These are phyloP conservation scores for Ambrosia trifida DNA, from an alignment of 129 eudicot species.

Conservation along the genomic window DNA sequence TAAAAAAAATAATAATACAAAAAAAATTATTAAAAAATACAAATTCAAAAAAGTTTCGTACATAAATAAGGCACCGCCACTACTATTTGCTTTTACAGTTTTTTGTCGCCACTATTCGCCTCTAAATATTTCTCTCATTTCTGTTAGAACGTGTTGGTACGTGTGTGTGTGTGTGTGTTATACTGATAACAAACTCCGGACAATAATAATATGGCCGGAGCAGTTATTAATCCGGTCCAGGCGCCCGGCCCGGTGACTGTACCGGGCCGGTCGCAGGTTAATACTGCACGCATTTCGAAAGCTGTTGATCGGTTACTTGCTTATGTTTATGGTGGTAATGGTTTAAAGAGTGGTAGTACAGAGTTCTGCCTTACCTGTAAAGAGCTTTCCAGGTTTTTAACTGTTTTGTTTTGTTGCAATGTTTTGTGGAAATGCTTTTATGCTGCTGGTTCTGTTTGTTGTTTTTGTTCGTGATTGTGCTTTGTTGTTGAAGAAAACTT, in stretches of 20 bases:
- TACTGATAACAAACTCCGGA: background rate
- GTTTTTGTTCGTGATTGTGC: too few species aligned
- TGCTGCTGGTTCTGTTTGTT: too few species aligned
- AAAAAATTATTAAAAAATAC: too few species aligned
- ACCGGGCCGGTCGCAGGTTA: slow-evolving; percentile 27
- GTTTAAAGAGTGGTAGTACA: slow-evolving; percentile 14
- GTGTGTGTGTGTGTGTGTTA: background rate
- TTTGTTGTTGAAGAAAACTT: too few species aligned
- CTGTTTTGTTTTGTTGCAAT: background rate
- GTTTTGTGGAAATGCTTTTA: too few species aligned
- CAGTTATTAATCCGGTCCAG: slow-evolving; percentile 26
- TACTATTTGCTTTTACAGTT: slow-evolving; percentile 10
- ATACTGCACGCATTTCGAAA: slow-evolving; percentile 39
- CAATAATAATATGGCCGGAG: slow-evolving; percentile 30
- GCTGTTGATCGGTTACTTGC: slow-evolving; percentile 45
- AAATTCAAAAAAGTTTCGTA: background rate
- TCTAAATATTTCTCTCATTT: background rate
- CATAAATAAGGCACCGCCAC: slow-evolving; percentile 3
- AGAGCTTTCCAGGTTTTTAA: slow-evolving; percentile 66
- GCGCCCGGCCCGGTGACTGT: background rate
- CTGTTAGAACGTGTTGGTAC: background rate
- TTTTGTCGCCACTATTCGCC: background rate
- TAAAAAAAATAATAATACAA: too few species aligned
- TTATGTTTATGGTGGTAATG: slow-evolving; percentile 1
- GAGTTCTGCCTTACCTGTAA: slow-evolving; percentile 61